A percentile compares a stretch with the other conserved stretches of the same genome.
phyloP scores from a whole-genome alignment of 148 eudicot genomes.

The Polygonum maritimum region DNA sequence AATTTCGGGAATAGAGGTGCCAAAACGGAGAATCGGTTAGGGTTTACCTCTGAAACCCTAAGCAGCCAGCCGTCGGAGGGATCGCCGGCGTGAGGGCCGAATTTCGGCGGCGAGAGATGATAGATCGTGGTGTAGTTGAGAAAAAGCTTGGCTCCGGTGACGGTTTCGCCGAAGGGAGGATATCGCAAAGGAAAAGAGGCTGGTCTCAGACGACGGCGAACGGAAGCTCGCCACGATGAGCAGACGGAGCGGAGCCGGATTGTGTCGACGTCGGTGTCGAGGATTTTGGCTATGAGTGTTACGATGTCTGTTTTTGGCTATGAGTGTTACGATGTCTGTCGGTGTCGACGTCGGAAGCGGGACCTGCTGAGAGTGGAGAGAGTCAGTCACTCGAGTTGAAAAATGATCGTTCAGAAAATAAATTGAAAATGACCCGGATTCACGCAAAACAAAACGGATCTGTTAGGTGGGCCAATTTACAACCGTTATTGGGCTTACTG shows the following conservation, averaged over 20 bases:
- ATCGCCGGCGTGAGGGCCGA: not conserved
- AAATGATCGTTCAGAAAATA: not conserved
- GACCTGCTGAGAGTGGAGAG: not conserved
- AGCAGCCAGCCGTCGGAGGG: not conserved
- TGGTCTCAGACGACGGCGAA: not conserved
- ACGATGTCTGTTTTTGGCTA: not conserved
- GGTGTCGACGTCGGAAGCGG: not conserved
- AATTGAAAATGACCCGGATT: not conserved
- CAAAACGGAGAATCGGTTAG: conserved; percentile 10
- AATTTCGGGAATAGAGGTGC: not conserved
- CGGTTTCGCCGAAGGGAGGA: not conserved
- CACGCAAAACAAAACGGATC: not conserved
- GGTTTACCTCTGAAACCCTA: not conserved
- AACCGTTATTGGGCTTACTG: not conserved
- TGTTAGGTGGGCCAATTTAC: not conserved
- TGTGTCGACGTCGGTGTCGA: conserved; percentile 11
- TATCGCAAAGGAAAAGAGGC: not conserved
- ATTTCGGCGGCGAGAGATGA: not conserved
- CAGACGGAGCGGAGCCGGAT: conserved; percentile 18
- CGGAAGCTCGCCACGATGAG: conserved; percentile 13
- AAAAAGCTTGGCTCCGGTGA: not conserved
- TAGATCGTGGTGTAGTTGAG: not conserved
- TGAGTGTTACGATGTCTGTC: not conserved
- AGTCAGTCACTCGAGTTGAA: too few relatives aligned
- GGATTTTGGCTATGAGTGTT: not conserved